Conservation (phyloP, 805 yeast species). For the Suhomyces prunicola region DNA sequence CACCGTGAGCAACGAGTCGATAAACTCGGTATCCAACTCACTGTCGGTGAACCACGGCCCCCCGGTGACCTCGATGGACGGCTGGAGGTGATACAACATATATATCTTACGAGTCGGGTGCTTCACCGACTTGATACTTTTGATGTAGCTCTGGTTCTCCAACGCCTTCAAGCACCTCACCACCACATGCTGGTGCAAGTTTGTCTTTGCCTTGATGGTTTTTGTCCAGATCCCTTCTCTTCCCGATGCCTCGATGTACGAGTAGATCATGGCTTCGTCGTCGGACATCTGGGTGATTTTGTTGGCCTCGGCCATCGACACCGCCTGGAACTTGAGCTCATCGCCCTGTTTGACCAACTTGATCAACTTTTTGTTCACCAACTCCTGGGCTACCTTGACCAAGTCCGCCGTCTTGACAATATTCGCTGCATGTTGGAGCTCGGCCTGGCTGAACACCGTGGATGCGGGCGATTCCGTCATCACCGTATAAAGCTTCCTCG, state of each 20-base stretch:
- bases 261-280: slow-evolving; percentile 89
- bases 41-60: slow-evolving; percentile 99
- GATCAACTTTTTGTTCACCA: slow-evolving; percentile 56
- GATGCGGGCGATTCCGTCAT: slow-evolving; percentile 56
- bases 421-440: slow-evolving; percentile 52
- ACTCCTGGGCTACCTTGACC: slow-evolving; percentile 48
- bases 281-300: slow-evolving; percentile 73
- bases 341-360: slow-evolving; percentile 68
- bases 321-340: slow-evolving; percentile 71
- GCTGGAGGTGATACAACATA: slow-evolving; percentile 91
- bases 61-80: slow-evolving; percentile 93
- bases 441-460: slow-evolving; percentile 63
- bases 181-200: slow-evolving; percentile 89
- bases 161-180: slow-evolving; percentile 74
- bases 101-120: slow-evolving; percentile 93
- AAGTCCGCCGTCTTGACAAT: slow-evolving; percentile 43
- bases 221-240: slow-evolving; percentile 97
- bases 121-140: slow-evolving; percentile 85
- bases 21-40: slow-evolving; percentile 91
- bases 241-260: slow-evolving; percentile 87
- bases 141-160: slow-evolving; percentile 79
- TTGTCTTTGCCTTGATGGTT: slow-evolving; percentile 82
- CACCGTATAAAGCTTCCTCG: slow-evolving; percentile 55
- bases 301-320: slow-evolving; percentile 67
- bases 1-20: slow-evolving; percentile 75